A percentile compares a stretch with the other conserved stretches of the same genome.
phyloP scores from a whole-genome alignment of 2,329 filamentous ascomycete species.

The Sclerotinia borealis region DNA sequence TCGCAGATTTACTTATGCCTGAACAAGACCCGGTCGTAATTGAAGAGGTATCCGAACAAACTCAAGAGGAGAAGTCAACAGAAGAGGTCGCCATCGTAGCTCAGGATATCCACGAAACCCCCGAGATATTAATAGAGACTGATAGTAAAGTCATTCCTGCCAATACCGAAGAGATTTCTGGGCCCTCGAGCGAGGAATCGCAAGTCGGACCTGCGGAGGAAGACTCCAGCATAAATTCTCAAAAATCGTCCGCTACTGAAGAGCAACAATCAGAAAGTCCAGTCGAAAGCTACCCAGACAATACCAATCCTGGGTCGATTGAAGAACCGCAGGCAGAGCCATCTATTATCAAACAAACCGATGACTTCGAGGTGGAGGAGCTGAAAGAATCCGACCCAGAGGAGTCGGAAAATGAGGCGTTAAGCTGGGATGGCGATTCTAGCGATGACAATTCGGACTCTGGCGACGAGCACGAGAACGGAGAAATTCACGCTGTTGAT shows the following conservation, averaged over 20 bases:
- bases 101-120: not conserved
- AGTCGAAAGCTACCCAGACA: not conserved
- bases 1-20: constrained; percentile 3
- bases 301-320: not conserved
- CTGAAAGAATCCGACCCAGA: not conserved
- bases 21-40: not conserved
- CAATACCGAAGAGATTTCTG: not conserved
- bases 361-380: not conserved
- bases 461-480: not conserved
- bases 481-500: not conserved
- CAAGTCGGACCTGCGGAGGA: not conserved
- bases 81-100: not conserved
- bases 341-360: not conserved
- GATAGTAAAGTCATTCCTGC: not conserved
- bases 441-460: not conserved
- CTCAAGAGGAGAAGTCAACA: not conserved
- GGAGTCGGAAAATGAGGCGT: not conserved
- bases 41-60: not conserved
- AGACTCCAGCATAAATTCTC: not conserved
- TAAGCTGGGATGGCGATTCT: not conserved
- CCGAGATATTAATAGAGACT: not conserved
- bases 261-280: not conserved
- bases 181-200: not conserved
- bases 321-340: not conserved
- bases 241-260: not conserved